Percentiles rank a stretch among this genome's conserved stretches.
Conservation (phyloP, 2,329 filamentous ascomycete genomes). For the Pestalotiopsis sp. region DNA sequence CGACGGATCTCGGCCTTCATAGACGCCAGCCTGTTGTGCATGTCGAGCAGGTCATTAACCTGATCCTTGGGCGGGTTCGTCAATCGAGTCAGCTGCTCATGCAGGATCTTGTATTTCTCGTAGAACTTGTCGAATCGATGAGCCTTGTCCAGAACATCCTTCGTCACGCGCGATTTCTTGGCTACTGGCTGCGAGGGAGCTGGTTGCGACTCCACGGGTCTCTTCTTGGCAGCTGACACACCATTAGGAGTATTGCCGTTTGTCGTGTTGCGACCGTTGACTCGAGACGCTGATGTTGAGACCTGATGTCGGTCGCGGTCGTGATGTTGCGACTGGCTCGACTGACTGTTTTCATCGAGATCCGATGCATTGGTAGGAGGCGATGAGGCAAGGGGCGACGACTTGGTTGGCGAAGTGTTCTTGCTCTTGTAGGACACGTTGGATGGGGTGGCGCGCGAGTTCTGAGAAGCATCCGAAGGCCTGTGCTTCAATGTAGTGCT, state of each 20-base stretch:
- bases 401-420: constrained; percentile 63
- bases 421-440: constrained; percentile 49
- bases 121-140: constrained; percentile 59
- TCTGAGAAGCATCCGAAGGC: constrained; percentile 51
- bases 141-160: constrained; percentile 56
- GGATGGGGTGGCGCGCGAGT: constrained; percentile 46
- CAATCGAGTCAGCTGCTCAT: constrained; percentile 55
- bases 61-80: constrained; percentile 55
- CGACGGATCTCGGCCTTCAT: constrained; percentile 64
- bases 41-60: constrained; percentile 52
- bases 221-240: constrained; percentile 43
- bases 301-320: background rate
- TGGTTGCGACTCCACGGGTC: constrained; percentile 38
- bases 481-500: constrained; percentile 44
- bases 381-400: constrained; percentile 67
- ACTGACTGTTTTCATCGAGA: constrained; percentile 49
- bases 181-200: constrained; percentile 32
- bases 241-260: constrained; percentile 20
- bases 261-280: constrained; percentile 18
- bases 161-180: constrained; percentile 45
- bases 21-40: constrained; percentile 55
- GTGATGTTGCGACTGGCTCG: constrained; percentile 27
- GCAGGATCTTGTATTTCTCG: constrained; percentile 58
- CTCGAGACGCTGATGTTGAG: background rate
- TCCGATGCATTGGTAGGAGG: constrained; percentile 69